A percentile compares a stretch with the other conserved stretches of the same genome.
These are phyloP conservation scores for Favolaschia claudopus DNA, from an alignment of 768 basidiomycete genomes.

Conservation along the genomic window DNA sequence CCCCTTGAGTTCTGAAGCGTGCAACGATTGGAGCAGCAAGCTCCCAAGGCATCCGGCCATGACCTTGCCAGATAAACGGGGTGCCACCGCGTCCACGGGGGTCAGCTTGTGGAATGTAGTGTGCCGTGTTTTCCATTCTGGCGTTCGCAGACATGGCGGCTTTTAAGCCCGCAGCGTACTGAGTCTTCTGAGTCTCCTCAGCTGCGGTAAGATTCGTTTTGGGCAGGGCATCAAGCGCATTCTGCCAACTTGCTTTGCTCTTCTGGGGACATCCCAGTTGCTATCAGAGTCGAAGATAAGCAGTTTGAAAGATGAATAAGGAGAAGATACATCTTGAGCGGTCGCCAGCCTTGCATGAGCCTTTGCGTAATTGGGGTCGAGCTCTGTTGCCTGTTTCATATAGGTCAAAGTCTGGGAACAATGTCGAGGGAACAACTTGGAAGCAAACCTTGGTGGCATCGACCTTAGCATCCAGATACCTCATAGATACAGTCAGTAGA, in stretches of 20 bases:
- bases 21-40: slow-evolving; percentile 17
- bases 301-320: neutral
- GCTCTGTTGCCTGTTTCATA: slow-evolving; percentile 25
- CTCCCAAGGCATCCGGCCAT: slow-evolving; percentile 29
- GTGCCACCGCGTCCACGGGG: neutral
- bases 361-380: slow-evolving; percentile 32
- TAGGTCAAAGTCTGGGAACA: neutral
- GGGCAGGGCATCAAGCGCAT: slow-evolving; percentile 20
- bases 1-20: slow-evolving; percentile 2
- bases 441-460: slow-evolving; percentile 30
- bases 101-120: no score
- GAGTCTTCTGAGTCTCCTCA: slow-evolving; percentile 18
- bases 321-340: slow-evolving; percentile 28
- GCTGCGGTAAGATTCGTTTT: slow-evolving; percentile 8
- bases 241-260: slow-evolving; percentile 21
- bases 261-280: neutral
- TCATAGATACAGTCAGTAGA: no score
- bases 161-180: slow-evolving; percentile 22
- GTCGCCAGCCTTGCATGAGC: slow-evolving; percentile 24
- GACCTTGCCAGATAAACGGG: neutral
- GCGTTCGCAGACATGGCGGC: neutral
- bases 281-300: slow-evolving; percentile 10
- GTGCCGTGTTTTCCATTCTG: slow-evolving; percentile 1
- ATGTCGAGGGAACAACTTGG: neutral
- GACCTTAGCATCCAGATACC: slow-evolving; percentile 21